These are phyloP conservation scores for Malus hybrid DNA, from an alignment of 331 rosid species.

Conservation along the genomic window DNA sequence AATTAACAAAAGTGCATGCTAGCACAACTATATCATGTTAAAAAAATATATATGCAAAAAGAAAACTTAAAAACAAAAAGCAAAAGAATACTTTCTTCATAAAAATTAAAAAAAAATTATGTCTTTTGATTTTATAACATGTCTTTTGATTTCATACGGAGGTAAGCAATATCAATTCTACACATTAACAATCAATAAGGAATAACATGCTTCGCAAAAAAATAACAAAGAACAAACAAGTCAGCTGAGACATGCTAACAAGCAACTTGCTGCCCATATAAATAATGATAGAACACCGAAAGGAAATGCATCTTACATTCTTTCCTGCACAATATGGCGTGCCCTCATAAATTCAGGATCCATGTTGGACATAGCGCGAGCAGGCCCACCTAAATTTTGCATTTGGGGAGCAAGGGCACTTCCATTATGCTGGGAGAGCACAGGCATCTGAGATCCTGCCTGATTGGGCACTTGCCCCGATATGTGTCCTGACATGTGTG, in stretches of 20 bases:
- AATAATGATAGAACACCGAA: not conserved
- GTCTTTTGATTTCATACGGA: not conserved
- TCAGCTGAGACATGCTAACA: not conserved
- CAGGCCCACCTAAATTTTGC: slow-evolving; percentile 36
- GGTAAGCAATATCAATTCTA: not conserved
- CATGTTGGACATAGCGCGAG: slow-evolving; percentile 31
- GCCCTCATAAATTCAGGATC: slow-evolving; percentile 54
- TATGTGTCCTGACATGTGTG: slow-evolving; percentile 55
- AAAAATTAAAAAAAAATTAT: too few species aligned
- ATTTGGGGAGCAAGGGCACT: slow-evolving; percentile 45
- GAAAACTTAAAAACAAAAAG: not conserved
- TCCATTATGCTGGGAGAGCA: slow-evolving; percentile 45
- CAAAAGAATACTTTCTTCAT: not conserved
- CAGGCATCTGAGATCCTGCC: slow-evolving; percentile 63
- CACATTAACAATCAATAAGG: not conserved
- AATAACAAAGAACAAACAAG: not conserved
- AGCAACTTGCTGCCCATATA: not conserved
- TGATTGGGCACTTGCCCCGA: slow-evolving; percentile 71
- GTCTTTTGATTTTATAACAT: not conserved
- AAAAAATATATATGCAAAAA: not conserved
- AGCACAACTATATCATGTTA: not conserved
- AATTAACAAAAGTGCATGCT: not conserved
- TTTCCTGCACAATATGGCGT: slow-evolving; percentile 42
- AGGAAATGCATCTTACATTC: slow-evolving; percentile 50
- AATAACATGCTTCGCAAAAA: not conserved